Evolutionary conservation across 1,139 yeast species (phyloP), one percentile per base, ranked within the genome.

Genomic region (Sugiyamaella xylanicola): DNA sequence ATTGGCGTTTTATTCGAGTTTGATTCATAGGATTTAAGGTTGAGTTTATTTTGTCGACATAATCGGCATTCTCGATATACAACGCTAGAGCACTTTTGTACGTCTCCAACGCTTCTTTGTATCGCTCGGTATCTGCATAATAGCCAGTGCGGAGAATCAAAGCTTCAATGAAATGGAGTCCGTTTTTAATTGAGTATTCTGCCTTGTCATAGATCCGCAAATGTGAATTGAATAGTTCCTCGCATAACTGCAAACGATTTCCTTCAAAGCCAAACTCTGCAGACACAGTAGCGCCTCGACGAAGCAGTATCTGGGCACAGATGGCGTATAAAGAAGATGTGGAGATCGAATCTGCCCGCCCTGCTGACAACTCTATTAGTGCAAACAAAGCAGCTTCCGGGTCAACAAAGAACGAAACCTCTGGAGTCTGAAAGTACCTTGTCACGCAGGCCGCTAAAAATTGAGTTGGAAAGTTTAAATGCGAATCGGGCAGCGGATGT

Each of bases 351-450:
- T 29, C 45, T 2, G 49, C 11, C n/a, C 29, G 19, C 22, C 36
- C 48, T 11, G 42, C 35, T 8, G 36, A 41, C 15, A 32, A 21
- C 20, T 36, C 44, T 15, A 39, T 40, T 17, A 40, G 19, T 16
- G 48, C 48, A 27, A 44, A 39, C 15, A 45, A 8, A 4, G 53
- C 51, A 36, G 36, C 22, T 9, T 53, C 51, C 32, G 43, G 47
- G 13, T 53, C 56, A 9, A 53, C 42, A 32, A 42, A 48, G 40
- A 37, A 53, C 15, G 50, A 40, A 17, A 48, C 13, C 21, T 53
- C 56, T 8, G 56, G 50, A n/a, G 56, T 40, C 11, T 39, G 48
- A 25, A 53, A 44, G 19, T 36, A 53, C 39, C 53, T 19, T 21
- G 44, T 40, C 19, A 53, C 13, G 42, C 56, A 48, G n/a, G 50